phyloP scores from a whole-genome alignment of 495 filamentous ascomycete genomes.

The Friedmanniomyces simplex region DNA sequence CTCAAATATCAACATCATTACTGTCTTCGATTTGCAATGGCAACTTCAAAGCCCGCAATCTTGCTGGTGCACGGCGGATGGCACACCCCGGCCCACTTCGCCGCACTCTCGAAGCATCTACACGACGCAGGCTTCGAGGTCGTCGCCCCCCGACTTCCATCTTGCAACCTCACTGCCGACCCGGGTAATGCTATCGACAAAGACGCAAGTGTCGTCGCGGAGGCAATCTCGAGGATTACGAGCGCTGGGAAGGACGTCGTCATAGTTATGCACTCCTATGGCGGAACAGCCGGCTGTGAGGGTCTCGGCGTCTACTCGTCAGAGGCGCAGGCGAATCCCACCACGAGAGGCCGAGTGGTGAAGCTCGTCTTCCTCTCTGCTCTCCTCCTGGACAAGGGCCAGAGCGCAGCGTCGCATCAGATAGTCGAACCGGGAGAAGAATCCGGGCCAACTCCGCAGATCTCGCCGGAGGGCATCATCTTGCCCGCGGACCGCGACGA shows the following conservation, averaged over 20 bases:
- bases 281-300: neutral
- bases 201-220: neutral
- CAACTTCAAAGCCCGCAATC: neutral
- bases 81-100: neutral
- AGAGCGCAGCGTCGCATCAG: neutral
- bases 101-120: neutral
- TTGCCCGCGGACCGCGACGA: neutral
- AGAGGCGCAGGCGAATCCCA: neutral
- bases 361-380: neutral
- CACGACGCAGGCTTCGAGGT: neutral
- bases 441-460: neutral
- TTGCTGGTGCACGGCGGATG: neutral
- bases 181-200: neutral
- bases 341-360: neutral
- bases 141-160: neutral
- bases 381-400: conserved; percentile 2
- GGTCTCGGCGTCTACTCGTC: neutral
- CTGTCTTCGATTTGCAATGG: no score
- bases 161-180: neutral
- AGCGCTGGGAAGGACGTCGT: neutral
- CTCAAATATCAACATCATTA: no score
- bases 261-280: conserved; percentile 3
- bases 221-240: neutral
- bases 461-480: neutral
- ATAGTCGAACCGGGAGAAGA: neutral